A percentile compares a stretch with the other conserved stretches of the same genome.
phyloP scores from a whole-genome alignment of 1,284 basidiomycete species.

The Trichosporon faecale region DNA sequence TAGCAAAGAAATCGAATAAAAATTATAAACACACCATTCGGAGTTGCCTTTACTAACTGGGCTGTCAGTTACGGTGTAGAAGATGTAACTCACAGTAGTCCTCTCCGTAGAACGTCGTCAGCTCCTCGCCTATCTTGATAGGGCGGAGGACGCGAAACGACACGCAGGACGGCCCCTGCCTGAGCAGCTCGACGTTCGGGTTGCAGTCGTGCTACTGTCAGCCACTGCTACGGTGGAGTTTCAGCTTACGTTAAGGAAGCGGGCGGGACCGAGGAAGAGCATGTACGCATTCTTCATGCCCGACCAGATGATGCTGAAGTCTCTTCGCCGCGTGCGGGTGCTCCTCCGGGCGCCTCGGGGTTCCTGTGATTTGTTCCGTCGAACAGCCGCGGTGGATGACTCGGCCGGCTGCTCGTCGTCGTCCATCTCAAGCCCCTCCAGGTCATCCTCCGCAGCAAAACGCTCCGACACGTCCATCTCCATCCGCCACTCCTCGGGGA shows the following conservation, averaged over 20 bases:
- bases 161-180: constrained; percentile 43
- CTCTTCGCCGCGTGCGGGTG: constrained; percentile 41
- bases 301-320: constrained; percentile 50
- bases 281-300: constrained; percentile 41
- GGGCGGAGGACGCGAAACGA: constrained; percentile 41
- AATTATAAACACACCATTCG: constrained; percentile 37
- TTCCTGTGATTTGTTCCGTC: constrained; percentile 14
- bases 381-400: constrained; percentile 2
- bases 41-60: constrained; percentile 41
- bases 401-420: constrained; percentile 11
- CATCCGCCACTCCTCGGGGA: constrained; percentile 43
- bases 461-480: constrained; percentile 31
- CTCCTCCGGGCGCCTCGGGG: constrained; percentile 26
- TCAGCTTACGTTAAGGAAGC: constrained; percentile 51
- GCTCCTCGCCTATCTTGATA: constrained; percentile 47
- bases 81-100: constrained; percentile 37
- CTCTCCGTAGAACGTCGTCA: constrained; percentile 48
- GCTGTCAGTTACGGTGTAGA: constrained; percentile 2
- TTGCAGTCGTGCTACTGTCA: constrained; percentile 47
- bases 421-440: background rate
- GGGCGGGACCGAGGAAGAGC: constrained; percentile 51
- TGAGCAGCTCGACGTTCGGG: constrained; percentile 47
- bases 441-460: constrained; percentile 14
- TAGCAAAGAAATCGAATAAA: constrained; percentile 2
- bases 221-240: background rate